These are phyloP conservation scores for Schrenkiella parvula DNA, from an alignment of 345 rosid species.

Conservation along the genomic window DNA sequence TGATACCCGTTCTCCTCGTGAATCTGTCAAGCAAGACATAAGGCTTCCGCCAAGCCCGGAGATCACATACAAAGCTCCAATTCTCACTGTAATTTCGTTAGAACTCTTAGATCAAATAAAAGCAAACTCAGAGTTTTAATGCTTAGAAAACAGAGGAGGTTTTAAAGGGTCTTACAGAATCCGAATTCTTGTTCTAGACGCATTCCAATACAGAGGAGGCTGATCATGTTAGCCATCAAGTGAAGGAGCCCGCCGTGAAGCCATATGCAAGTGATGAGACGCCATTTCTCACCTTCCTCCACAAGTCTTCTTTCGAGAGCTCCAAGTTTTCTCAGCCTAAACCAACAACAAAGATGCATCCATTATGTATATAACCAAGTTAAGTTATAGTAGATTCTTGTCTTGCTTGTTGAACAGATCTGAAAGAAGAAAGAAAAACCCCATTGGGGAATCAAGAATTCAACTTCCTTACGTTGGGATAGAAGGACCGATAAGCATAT, in stretches of 20 bases:
- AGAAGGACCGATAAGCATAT: slow-evolving; percentile 69
- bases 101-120: background rate
- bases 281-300: slow-evolving; percentile 59
- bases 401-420: too few species aligned
- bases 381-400: background rate
- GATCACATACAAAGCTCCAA: slow-evolving; percentile 60
- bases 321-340: slow-evolving; percentile 72
- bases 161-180: slow-evolving; percentile 48
- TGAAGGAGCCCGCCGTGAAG: slow-evolving; percentile 87
- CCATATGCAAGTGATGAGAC: slow-evolving; percentile 80
- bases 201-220: slow-evolving; percentile 72
- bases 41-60: slow-evolving; percentile 90
- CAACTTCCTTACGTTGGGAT: slow-evolving; percentile 43
- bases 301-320: slow-evolving; percentile 61
- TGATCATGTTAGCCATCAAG: slow-evolving; percentile 67
- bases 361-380: background rate
- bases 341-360: slow-evolving; percentile 6
- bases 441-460: background rate
- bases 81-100: slow-evolving; percentile 53
- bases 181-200: slow-evolving; percentile 93
- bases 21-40: slow-evolving; percentile 49
- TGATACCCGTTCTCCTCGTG: slow-evolving; percentile 38
- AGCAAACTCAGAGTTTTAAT: background rate
- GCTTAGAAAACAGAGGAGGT: background rate
- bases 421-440: background rate